A percentile compares a stretch with the other conserved stretches of the same genome.
Evolutionary conservation across 2,329 filamentous ascomycete genomes (phyloP).

Genomic region (Clonostachys chloroleuca): DNA sequence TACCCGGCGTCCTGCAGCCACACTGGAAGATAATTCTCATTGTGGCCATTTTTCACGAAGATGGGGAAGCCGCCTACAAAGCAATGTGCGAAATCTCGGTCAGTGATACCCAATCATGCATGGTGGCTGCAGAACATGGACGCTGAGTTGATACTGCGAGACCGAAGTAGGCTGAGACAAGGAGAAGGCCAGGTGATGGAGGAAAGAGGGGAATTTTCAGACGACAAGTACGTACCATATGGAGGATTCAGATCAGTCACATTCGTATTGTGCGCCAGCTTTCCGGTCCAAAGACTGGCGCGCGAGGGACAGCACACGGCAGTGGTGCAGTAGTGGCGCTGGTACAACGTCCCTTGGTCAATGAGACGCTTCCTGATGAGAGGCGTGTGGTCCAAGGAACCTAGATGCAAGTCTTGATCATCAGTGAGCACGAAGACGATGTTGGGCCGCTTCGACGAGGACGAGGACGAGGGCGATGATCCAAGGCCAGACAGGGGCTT

Average conservation of each 20-base stretch:
- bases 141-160: no score
- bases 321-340: constrained; percentile 49
- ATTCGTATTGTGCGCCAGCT: constrained; percentile 6
- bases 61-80: constrained; percentile 35
- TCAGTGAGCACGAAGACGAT: constrained; percentile 64
- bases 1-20: constrained; percentile 47
- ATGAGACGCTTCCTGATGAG: constrained; percentile 43
- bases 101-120: no score
- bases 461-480: no score
- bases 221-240: constrained; percentile 6
- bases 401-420: constrained; percentile 59
- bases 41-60: constrained; percentile 42
- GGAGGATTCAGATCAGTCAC: constrained; percentile 4
- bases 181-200: no score
- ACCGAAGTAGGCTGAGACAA: no score
- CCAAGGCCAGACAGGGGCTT: no score
- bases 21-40: constrained; percentile 41
- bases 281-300: constrained; percentile 5
- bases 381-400: constrained; percentile 54
- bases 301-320: constrained; percentile 4
- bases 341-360: constrained; percentile 47
- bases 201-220: no score
- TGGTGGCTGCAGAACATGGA: no score
- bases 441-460: constrained; percentile 32
- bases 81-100: no score